Evolutionary conservation across 352 stramenopile species (phyloP).

Genomic region (Halophytophthora batemanensis): DNA sequence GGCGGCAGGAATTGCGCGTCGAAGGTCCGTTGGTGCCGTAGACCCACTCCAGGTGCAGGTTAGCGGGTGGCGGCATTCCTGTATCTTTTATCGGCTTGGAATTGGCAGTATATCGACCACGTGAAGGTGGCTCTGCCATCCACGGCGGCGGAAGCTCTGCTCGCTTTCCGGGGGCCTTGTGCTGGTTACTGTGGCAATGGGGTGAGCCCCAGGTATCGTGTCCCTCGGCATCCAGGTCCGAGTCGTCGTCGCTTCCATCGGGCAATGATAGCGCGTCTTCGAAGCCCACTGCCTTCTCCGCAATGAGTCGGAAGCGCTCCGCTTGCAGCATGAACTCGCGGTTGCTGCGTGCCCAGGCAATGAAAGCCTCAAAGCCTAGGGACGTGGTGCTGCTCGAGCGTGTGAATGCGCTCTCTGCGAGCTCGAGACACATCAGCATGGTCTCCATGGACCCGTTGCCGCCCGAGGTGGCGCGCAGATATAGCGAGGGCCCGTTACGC

Average conservation of each 20-base stretch:
- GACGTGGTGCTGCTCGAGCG: conserved; percentile 43
- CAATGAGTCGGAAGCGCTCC: conserved; percentile 71
- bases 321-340: conserved; percentile 85
- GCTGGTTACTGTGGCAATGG: neutral
- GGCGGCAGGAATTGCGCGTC: conserved; percentile 43
- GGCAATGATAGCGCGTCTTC: conserved; percentile 62
- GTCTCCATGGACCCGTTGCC: conserved; percentile 20
- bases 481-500: conserved; percentile 2
- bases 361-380: conserved; percentile 77
- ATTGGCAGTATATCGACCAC: neutral
- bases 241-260: conserved; percentile 71
- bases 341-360: conserved; percentile 80
- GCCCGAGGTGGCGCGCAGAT: neutral
- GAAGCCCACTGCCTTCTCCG: conserved; percentile 61
- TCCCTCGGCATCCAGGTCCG: conserved; percentile 60
- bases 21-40: conserved; percentile 58
- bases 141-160: conserved; percentile 34
- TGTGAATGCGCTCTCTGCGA: conserved; percentile 57
- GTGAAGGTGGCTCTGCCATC: conserved; percentile 42
- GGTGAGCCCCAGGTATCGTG: conserved; percentile 1
- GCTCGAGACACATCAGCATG: conserved; percentile 44
- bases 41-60: conserved; percentile 74
- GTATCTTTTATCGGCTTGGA: conserved; percentile 6
- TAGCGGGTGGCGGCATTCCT: conserved; percentile 48
- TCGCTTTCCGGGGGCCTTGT: conserved; percentile 5